phyloP scores from a whole-genome alignment of 768 basidiomycete species.

The Boletales sp. region DNA sequence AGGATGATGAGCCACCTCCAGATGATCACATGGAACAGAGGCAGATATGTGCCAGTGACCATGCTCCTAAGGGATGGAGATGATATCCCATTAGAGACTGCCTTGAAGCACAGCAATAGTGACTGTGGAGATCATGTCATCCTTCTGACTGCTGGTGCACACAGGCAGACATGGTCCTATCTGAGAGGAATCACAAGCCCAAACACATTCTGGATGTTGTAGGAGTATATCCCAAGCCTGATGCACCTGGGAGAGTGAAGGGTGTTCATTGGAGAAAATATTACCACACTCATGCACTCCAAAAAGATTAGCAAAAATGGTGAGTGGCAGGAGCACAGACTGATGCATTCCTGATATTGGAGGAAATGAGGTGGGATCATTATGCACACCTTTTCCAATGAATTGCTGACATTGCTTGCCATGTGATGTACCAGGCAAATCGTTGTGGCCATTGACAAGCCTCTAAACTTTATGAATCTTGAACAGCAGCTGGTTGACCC shows the following conservation, averaged over 20 bases:
- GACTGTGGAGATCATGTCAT: not conserved
- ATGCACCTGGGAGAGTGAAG: not conserved
- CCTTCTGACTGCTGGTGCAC: not conserved
- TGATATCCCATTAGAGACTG: not conserved
- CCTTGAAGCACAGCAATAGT: not conserved
- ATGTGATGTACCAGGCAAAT: too few relatives aligned
- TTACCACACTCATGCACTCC: too few relatives aligned
- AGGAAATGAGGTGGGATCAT: too few relatives aligned
- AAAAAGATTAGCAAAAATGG: too few relatives aligned
- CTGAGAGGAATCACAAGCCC: too few relatives aligned
- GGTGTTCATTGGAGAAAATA: not conserved
- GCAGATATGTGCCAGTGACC: not conserved
- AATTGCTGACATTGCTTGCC: too few relatives aligned
- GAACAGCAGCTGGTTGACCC: too few relatives aligned
- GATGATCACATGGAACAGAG: not conserved
- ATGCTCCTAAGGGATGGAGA: not conserved
- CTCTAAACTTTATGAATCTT: too few relatives aligned
- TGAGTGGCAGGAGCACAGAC: too few relatives aligned
- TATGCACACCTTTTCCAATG: too few relatives aligned
- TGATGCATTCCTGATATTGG: too few relatives aligned
- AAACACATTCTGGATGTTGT: not conserved
- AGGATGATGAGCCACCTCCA: not conserved
- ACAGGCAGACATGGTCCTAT: not conserved
- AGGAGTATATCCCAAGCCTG: not conserved
- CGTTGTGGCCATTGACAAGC: too few relatives aligned